Evolutionary conservation across 1,284 basidiomycete genomes (phyloP).

Genomic region (Apiotrichum akiyoshidainum): DNA sequence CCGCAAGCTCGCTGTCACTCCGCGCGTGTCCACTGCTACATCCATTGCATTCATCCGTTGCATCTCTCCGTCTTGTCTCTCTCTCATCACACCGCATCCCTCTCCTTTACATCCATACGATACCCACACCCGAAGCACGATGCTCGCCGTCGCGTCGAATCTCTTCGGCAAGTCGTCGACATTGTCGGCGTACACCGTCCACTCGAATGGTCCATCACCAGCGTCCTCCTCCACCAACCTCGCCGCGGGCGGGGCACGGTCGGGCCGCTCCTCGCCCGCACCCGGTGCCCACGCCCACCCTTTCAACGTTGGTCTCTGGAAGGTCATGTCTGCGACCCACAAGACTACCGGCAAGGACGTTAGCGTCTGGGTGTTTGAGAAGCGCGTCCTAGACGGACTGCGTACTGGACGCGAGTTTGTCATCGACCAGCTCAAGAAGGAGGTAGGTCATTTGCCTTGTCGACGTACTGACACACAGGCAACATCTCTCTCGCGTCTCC

Average conservation of each 20-base stretch:
- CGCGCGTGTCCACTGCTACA: too few relatives aligned
- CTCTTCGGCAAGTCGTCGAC: conserved; percentile 84
- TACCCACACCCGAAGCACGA: conserved; percentile 35
- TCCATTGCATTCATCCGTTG: too few relatives aligned
- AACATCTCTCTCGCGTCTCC: conserved; percentile 73
- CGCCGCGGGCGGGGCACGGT: conserved; percentile 40
- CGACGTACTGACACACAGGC: conserved; percentile 58
- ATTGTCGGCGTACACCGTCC: conserved; percentile 73
- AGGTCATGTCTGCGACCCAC: conserved; percentile 74
- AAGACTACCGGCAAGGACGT: conserved; percentile 84
- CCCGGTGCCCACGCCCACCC: conserved; percentile 30
- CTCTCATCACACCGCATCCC: not conserved
- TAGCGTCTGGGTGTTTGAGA: conserved; percentile 85
- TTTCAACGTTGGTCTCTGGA: conserved; percentile 80
- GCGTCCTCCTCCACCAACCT: conserved; percentile 44
- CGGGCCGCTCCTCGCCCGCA: conserved; percentile 50
- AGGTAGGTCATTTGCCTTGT: conserved; percentile 58
- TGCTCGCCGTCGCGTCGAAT: conserved; percentile 85
- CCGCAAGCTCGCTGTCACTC: too few relatives aligned
- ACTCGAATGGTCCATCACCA: conserved; percentile 34
- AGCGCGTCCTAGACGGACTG: conserved; percentile 70
- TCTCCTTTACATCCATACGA: not conserved
- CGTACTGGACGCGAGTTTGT: conserved; percentile 64
- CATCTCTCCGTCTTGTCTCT: not conserved
- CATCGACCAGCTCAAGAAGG: conserved; percentile 77